phyloP scores from a whole-genome alignment of 2,329 filamentous ascomycete genomes.

The Grosmannia serpens region DNA sequence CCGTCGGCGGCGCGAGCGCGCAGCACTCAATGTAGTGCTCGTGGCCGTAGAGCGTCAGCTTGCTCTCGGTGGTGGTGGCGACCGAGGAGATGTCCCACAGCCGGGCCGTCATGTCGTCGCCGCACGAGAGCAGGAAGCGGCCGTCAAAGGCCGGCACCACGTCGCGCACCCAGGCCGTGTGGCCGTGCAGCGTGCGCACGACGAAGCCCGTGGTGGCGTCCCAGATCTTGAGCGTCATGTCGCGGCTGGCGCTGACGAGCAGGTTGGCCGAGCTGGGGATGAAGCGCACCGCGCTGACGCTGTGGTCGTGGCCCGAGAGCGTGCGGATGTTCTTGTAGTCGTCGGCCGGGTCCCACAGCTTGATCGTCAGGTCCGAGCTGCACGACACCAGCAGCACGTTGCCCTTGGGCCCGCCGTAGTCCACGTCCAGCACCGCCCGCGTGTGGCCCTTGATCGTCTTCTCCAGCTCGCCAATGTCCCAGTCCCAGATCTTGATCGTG shows the following conservation, averaged over 20 bases:
- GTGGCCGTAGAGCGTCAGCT: slow-evolving; percentile 72
- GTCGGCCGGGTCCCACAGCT: slow-evolving; percentile 84
- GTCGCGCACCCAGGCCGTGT: slow-evolving; percentile 84
- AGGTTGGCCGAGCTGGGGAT: slow-evolving; percentile 76
- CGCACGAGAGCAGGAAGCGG: slow-evolving; percentile 69
- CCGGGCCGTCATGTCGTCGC: slow-evolving; percentile 69
- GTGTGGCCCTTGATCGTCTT: slow-evolving; percentile 87
- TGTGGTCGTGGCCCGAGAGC: slow-evolving; percentile 83
- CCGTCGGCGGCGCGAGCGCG: slow-evolving; percentile 66
- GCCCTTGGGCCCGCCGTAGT: slow-evolving; percentile 77
- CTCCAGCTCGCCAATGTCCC: slow-evolving; percentile 85
- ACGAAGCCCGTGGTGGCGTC: slow-evolving; percentile 89
- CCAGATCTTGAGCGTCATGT: slow-evolving; percentile 80
- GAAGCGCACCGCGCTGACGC: slow-evolving; percentile 78
- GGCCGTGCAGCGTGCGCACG: slow-evolving; percentile 77
- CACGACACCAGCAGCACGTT: slow-evolving; percentile 70
- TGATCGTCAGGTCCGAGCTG: slow-evolving; percentile 83
- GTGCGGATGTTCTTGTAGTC: slow-evolving; percentile 95
- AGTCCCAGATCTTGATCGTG: slow-evolving; percentile 96
- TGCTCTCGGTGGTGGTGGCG: slow-evolving; percentile 49
- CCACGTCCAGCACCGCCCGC: slow-evolving; percentile 75
- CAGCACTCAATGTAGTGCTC: slow-evolving; percentile 82
- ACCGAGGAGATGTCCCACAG: slow-evolving; percentile 69
- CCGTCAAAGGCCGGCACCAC: slow-evolving; percentile 76
- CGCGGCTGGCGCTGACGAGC: slow-evolving; percentile 74